phyloP scores from a whole-genome alignment of 2,329 filamentous ascomycete species.

The Phoma sp. region DNA sequence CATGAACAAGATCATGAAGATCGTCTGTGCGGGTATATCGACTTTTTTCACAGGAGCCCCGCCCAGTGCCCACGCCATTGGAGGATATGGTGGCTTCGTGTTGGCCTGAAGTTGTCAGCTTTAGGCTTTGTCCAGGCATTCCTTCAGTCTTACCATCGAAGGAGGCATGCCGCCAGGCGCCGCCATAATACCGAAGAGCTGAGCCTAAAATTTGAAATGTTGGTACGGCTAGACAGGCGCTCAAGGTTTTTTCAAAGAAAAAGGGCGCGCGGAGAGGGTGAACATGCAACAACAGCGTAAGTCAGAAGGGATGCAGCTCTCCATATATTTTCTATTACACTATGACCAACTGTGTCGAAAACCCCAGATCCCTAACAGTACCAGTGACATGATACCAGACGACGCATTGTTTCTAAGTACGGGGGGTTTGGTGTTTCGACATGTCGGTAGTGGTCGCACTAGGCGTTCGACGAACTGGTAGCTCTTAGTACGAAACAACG shows the following conservation, averaged over 20 bases:
- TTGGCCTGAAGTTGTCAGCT: conserved; percentile 23
- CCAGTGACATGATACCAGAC: conserved; percentile 8
- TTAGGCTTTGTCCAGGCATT: background rate
- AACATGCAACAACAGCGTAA: background rate
- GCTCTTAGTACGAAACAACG: conserved; percentile 13
- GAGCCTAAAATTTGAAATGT: background rate
- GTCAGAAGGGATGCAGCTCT: conserved; percentile 10
- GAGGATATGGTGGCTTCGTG: conserved; percentile 38
- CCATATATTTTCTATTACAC: conserved; percentile 21
- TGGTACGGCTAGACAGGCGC: background rate
- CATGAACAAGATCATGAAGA: conserved; percentile 53
- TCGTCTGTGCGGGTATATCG: conserved; percentile 51
- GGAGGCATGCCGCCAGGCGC: conserved; percentile 21
- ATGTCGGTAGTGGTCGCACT: conserved; percentile 18
- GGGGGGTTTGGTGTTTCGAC: conserved; percentile 18
- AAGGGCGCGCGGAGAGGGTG: background rate
- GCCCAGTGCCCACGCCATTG: conserved; percentile 44
- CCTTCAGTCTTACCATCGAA: conserved; percentile 18
- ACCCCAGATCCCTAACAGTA: conserved; percentile 8
- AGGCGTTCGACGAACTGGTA: conserved; percentile 10
- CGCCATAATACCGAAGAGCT: conserved; percentile 14
- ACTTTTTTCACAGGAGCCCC: conserved; percentile 44
- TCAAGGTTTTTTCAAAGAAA: background rate
- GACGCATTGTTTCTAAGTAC: conserved; percentile 19
- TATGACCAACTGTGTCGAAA: conserved; percentile 1